Base-by-base conservation (phyloP, 192 early-diverging fungal species). In the Rhizophagus sp. region DNA sequence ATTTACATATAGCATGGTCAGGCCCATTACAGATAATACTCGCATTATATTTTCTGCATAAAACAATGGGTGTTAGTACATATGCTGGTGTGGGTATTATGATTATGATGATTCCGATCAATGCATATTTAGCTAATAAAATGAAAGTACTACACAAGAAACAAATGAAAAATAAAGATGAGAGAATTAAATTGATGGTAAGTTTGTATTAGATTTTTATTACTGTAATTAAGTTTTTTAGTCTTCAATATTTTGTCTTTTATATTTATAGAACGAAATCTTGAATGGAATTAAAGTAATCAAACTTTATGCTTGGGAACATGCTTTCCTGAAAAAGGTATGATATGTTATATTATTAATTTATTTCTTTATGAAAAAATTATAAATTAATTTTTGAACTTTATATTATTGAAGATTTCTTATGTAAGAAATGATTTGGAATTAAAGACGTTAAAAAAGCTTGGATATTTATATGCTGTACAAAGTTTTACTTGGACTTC, bases 221-320 rank as follows among this genome's bases (percentile, higher is more conserved):
- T 25, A 33, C 15, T 13, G 12, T 15, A 66, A 66, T 66, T 33
- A 25, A 12, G 25, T 33, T 33, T 33, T 17, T 19, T n/a, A 30
- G 12, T 6, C 10, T 34, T 33, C 7, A 41, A 41, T 8, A 33
- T 33, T 33, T 15, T 66, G 15, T 33, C 15, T 70, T 70, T 2
- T 17, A 30, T 50, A 22, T 47, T 27, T 4, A 83, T 33, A 84
- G 83, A 90, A 97, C 83, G 97, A 98, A 86, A 81, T 95, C 13
- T 81, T 98, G 79, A 93, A 92, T 69, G 97, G 96, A 50, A 96
- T 97, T 79, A 94, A 94, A 78, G 94, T 99, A 24, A 97, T 99
- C 88, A 99, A 97, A 82, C 87, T 99, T 39, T 99, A 97, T 81
- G 96, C 97, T 33, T 98, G 96, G 95, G 96, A 96, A 82, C 83